Evolutionary conservation across 257 asterid genomes (phyloP), one percentile per base, ranked within the genome.

Genomic region (Nicotiana tomentosiformis): DNA sequence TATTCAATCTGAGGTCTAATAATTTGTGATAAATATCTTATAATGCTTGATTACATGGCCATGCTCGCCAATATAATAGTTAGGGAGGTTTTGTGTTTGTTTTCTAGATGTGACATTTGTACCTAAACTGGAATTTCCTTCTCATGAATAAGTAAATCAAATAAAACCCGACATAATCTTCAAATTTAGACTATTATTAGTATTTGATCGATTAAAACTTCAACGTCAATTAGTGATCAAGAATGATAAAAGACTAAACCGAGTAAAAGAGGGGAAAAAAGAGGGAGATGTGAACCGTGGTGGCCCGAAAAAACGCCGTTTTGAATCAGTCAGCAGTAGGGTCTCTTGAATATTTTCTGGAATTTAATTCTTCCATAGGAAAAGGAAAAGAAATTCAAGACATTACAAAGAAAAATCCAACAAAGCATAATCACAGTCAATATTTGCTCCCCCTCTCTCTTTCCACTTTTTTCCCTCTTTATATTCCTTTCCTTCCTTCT

Each of bases 321-420:
- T 90, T 90, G 94, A 91, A 90, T 55, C 56, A 86, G 94, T 90
- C 97, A 86, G 56, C 83, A 67, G 10, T 49, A 39, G 10, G 15
- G n/a, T 32, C 77, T 67, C 18, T 69, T 81, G 1, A 23, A 26
- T 30, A 81, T 11, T 60, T 3, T 35, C 26, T 9, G 10, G 1
- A 1, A 29, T 30, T 15, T 72, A 23, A 67, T 51, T 29, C 17
- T 17, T 49, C 39, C 5, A 17, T 32, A 17, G 51, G 0, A 0
- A 49, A 5, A 12, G 49, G 10, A n/a, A 32, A 30, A 70, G 14
- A 64, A 5, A 20, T 14, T 23, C 15, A 43, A 56, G 37, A 18
- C 23, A 3, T 30, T 3, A 12, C 3, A 49, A 29, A 4, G 76
- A 68, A 77, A 81, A 83, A 8, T 62, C 67, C 49, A 65, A 81